These are phyloP conservation scores for Dioscorea dumetorum DNA, from an alignment of 106 monocot species.

Conservation along the genomic window DNA sequence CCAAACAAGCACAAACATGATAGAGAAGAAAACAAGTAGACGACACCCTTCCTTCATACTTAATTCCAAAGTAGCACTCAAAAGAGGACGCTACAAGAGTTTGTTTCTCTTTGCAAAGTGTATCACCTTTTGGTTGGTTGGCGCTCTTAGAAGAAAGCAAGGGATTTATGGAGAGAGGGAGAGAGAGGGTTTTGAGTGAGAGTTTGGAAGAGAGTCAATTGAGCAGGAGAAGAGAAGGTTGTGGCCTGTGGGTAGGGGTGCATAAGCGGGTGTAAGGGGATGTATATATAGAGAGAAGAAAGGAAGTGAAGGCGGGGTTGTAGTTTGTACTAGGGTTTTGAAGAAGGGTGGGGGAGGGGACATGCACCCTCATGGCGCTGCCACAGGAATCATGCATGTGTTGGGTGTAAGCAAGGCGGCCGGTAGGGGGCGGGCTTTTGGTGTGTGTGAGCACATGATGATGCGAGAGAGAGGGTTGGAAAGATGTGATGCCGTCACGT, in stretches of 20 bases:
- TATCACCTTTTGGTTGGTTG: slow-evolving; percentile 5
- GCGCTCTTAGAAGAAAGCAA: neutral
- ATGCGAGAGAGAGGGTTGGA: slow-evolving; percentile 1
- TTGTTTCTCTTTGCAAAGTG: neutral
- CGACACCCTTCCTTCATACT: too few species aligned
- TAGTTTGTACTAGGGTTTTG: neutral
- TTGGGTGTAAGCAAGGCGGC: slow-evolving; percentile 11
- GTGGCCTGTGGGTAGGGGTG: neutral
- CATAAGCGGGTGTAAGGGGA: neutral
- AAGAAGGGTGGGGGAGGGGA: slow-evolving; percentile 11
- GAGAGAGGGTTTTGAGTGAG: neutral
- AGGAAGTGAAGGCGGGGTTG: neutral
- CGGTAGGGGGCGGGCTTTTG: slow-evolving; percentile 19
- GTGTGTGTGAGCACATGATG: slow-evolving; percentile 14
- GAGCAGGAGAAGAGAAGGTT: neutral
- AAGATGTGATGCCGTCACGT: slow-evolving; percentile 39
- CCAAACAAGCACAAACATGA: neutral
- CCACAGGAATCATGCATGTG: slow-evolving; percentile 31
- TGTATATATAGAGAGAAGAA: neutral
- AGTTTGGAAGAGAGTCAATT: neutral
- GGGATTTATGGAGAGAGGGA: neutral
- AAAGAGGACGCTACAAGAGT: neutral
- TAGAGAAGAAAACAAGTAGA: neutral
- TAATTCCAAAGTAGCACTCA: neutral
- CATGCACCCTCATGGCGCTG: slow-evolving; percentile 14